Percentiles rank a stretch among this genome's conserved stretches.
Conservation (phyloP, 2,329 filamentous ascomycete genomes). For the Colletotrichum godetiae region DNA sequence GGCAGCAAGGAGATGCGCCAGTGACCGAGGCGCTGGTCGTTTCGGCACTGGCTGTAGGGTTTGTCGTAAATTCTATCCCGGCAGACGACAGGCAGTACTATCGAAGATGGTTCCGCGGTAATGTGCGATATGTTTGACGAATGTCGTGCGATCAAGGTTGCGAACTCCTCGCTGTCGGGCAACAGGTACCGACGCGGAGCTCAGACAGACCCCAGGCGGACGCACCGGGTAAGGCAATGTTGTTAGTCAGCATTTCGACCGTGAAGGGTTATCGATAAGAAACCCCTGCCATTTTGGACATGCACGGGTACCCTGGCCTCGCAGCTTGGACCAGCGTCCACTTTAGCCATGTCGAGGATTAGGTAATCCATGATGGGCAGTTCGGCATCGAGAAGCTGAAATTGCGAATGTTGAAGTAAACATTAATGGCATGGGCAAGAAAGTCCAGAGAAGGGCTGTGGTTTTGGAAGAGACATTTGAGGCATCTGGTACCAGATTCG, state of each 20-base stretch:
- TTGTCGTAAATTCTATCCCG: not conserved
- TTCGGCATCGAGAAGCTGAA: not conserved
- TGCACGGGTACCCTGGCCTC: not conserved
- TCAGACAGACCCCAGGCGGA: constrained; percentile 14
- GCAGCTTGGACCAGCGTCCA: not conserved
- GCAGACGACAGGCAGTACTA: not conserved
- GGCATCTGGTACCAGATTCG: not conserved
- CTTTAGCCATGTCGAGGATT: not conserved
- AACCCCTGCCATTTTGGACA: not conserved
- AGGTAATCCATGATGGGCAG: not conserved
- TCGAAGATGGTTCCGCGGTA: not conserved
- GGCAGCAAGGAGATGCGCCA: constrained; percentile 4
- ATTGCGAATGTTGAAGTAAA: not conserved
- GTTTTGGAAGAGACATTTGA: not conserved
- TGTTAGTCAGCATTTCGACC: constrained; percentile 24
- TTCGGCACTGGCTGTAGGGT: not conserved
- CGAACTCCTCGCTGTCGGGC: constrained; percentile 27
- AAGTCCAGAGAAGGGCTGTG: not conserved
- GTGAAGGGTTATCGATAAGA: constrained; percentile 21
- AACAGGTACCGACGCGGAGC: constrained; percentile 23
- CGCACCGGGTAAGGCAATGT: not conserved
- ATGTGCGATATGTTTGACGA: constrained; percentile 16
- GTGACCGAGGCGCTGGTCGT: not conserved
- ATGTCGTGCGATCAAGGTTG: constrained; percentile 34
- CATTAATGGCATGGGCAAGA: not conserved